A percentile compares a stretch with the other conserved stretches of the same genome.
These are phyloP conservation scores for Chloromonas sp. DNA, from an alignment of 163 green algal genomes.

Conservation along the genomic window DNA sequence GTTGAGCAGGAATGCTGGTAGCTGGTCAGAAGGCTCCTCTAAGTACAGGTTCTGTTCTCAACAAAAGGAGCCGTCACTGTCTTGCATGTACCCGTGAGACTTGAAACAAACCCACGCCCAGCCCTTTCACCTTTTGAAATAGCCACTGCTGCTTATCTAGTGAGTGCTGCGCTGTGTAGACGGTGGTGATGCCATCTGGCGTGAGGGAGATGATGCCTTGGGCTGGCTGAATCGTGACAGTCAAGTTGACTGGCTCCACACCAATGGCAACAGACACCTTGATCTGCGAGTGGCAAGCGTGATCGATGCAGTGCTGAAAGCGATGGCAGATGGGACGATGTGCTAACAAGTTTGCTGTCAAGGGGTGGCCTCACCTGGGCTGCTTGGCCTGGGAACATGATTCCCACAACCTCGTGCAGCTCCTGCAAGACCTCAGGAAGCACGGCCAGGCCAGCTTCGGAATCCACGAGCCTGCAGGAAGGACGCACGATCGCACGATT, in stretches of 20 bases:
- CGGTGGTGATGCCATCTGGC: not conserved
- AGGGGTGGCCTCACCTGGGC: not conserved
- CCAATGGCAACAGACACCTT: no score
- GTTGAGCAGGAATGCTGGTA: not conserved
- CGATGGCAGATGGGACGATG: no score
- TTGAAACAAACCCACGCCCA: not conserved
- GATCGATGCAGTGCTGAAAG: no score
- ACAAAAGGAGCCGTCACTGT: not conserved
- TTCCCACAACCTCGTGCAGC: constrained; percentile 6
- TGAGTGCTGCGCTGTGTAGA: constrained; percentile 3
- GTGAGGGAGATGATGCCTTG: not conserved
- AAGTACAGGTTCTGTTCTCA: not conserved
- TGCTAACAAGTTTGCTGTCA: no score
- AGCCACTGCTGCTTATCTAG: not conserved
- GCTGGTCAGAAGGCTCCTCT: not conserved
- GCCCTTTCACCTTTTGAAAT: not conserved
- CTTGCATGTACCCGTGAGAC: not conserved
- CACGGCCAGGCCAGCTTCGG: not conserved
- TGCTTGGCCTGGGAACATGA: constrained; percentile 3
- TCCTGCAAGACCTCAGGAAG: constrained; percentile 9
- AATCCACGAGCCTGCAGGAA: constrained; percentile 6
- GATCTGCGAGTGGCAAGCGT: no score
- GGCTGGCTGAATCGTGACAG: not conserved
- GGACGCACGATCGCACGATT: no score
- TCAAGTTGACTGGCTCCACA: not conserved